Conservation (phyloP, 495 filamentous ascomycete species). For the Astrocystis sublimbata region DNA sequence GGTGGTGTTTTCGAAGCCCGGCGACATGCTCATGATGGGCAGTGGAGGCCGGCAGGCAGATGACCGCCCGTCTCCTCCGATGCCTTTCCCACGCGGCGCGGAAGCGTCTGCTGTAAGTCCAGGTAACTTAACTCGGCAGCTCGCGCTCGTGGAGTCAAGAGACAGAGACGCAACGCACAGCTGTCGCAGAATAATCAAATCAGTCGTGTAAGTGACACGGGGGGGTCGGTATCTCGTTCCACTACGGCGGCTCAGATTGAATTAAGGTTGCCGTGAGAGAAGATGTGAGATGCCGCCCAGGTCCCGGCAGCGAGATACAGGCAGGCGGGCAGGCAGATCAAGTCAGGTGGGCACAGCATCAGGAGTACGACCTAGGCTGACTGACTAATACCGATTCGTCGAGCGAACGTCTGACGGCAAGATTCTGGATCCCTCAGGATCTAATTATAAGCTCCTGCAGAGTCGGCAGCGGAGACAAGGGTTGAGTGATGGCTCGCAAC, state of each 20-base stretch:
- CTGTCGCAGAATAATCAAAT: not conserved
- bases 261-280: conserved; percentile 21
- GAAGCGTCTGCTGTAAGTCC: too few relatives aligned
- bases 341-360: conserved; percentile 12
- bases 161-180: not conserved
- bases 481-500: not conserved
- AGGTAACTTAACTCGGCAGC: not conserved
- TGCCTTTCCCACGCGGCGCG: not conserved
- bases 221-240: conserved; percentile 2
- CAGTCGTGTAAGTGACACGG: conserved; percentile 4
- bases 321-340: conserved; percentile 7
- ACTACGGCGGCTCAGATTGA: conserved; percentile 15
- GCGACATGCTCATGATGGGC: conserved; percentile 20
- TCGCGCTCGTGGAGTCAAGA: not conserved
- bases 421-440: not conserved
- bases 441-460: conserved; percentile 14
- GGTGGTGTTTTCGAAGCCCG: conserved; percentile 21
- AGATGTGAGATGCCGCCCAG: conserved; percentile 16
- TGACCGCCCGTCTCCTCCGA: conserved; percentile 1
- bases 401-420: not conserved
- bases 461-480: not conserved
- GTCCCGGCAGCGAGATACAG: conserved; percentile 14
- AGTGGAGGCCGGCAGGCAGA: conserved; percentile 19
- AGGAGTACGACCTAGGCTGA: too few relatives aligned
- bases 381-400: conserved; percentile 20